phyloP scores from a whole-genome alignment of 176 grass and related monocot genomes.

The Bonia amplexicaulis region DNA sequence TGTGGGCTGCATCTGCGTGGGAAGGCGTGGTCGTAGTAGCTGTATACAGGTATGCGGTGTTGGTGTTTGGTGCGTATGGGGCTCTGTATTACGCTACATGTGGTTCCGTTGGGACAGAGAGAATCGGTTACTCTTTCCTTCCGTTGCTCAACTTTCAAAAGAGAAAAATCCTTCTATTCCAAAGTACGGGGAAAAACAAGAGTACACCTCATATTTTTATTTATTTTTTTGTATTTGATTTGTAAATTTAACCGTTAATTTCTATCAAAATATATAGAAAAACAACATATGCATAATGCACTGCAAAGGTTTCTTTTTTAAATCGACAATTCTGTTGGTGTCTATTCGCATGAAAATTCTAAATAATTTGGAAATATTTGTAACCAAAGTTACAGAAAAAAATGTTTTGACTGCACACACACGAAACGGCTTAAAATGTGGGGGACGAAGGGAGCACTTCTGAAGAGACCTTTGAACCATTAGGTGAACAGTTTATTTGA shows the following conservation, averaged over 20 bases:
- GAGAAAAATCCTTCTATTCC: neutral
- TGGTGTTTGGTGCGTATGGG: neutral
- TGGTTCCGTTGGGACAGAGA: neutral
- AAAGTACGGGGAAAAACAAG: neutral
- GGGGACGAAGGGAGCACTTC: neutral
- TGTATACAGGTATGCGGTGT: neutral
- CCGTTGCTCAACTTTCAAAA: neutral
- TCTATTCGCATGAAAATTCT: neutral
- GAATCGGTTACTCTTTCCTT: neutral
- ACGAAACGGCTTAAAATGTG: neutral
- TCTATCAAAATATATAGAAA: no score
- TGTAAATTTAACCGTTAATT: no score
- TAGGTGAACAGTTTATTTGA: neutral
- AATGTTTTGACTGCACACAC: neutral
- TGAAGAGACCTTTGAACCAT: neutral
- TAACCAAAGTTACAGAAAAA: neutral
- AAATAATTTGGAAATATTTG: neutral
- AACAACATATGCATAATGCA: neutral
- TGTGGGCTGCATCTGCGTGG: neutral
- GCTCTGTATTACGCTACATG: neutral
- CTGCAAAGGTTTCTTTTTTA: neutral
- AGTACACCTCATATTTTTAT: neutral
- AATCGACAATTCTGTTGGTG: neutral
- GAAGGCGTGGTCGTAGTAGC: slow-evolving; percentile 1
- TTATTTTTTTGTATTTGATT: neutral